Base-by-base conservation (phyloP, 202 grass and related monocot species). In the Zizania palustris region DNA sequence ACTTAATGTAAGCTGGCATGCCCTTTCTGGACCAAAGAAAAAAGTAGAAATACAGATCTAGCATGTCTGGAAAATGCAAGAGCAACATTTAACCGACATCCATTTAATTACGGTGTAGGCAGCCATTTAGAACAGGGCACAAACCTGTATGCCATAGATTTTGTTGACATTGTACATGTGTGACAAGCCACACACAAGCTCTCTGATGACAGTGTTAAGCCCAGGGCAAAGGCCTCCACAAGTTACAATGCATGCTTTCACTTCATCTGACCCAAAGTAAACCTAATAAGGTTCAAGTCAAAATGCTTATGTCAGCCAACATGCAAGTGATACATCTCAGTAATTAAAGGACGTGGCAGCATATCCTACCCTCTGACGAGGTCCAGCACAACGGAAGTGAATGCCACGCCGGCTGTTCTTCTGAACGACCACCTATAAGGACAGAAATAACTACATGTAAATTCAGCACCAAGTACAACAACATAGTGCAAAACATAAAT, bases 181-280 rank as follows among this genome's bases (percentile, higher is more conserved):
- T 19, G 81, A 77, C 75, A 97, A 82, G 59, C 91, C 88, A 86
- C 94, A 97, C 12, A 93, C 91, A 8, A 97, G 67, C 71, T 97
- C 94, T 51, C 94, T 93, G 60, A 93, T 97, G 53, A 97, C 93
- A 35, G 93, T 97, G 75, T 93, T 97, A 85, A 97, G 90, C 15
- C 94, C 94, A 85, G 94, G 94, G 72, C 94, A 97, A 46, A 97
- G 89, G 62, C 94, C 94, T 74, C 94, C 94, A 60, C 94, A 97
- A 49, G 88, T 93, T 79, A 97, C 91, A 85, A 97, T 93, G 84
- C 94, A 97, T 67, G 88, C 86, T 72, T 85, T 74, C 46, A 97
- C 94, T 45, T 97, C 91, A 77, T 93, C 91, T 19, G 88, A 79
- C 10, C 89, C 94, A 74, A 93, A 93, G 74, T 93, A 86, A 45